A percentile compares a stretch with the other conserved stretches of the same genome.
Evolutionary conservation across 495 filamentous ascomycete genomes (phyloP).

Genomic region (Penicillium herquei): DNA sequence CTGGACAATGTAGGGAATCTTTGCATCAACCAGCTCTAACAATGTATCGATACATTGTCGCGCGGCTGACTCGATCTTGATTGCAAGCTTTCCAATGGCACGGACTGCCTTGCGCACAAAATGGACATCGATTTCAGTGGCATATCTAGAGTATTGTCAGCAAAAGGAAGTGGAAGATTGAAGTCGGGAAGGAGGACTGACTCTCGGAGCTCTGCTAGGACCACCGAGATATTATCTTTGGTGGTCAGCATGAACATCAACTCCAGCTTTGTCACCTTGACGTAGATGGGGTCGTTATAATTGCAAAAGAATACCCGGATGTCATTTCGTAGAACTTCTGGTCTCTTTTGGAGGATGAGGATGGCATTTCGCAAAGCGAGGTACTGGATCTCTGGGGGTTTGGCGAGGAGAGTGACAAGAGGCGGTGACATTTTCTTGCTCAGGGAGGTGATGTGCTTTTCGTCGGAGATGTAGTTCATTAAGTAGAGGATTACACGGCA

Average conservation of each 20-base stretch:
- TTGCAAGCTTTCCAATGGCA: constrained; percentile 95
- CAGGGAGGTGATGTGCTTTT: constrained; percentile 83
- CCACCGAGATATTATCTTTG: constrained; percentile 93
- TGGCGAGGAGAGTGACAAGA: constrained; percentile 90
- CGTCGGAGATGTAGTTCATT: constrained; percentile 97
- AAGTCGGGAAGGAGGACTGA: constrained; percentile 37
- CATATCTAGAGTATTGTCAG: constrained; percentile 56
- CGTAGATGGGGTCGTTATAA: constrained; percentile 99
- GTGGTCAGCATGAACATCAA: constrained; percentile 98
- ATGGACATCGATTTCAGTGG: constrained; percentile 97
- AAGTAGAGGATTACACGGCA: constrained; percentile 95
- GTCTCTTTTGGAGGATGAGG: constrained; percentile 87
- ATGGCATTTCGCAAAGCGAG: constrained; percentile 92
- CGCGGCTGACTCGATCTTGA: constrained; percentile 96
- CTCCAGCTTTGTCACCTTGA: constrained; percentile 98
- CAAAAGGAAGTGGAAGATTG: not conserved
- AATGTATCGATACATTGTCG: constrained; percentile 88
- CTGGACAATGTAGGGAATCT: constrained; percentile 99
- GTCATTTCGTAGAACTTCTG: constrained; percentile 93
- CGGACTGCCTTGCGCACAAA: constrained; percentile 98
- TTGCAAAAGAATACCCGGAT: constrained; percentile 99
- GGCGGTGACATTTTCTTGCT: constrained; percentile 94
- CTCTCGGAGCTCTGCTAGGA: constrained; percentile 91
- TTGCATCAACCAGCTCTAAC: constrained; percentile 92
- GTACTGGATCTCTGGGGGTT: constrained; percentile 97